Evolutionary conservation across 371 early-diverging fungal genomes (phyloP).

Genomic region (Lichtheimia corymbifera): DNA sequence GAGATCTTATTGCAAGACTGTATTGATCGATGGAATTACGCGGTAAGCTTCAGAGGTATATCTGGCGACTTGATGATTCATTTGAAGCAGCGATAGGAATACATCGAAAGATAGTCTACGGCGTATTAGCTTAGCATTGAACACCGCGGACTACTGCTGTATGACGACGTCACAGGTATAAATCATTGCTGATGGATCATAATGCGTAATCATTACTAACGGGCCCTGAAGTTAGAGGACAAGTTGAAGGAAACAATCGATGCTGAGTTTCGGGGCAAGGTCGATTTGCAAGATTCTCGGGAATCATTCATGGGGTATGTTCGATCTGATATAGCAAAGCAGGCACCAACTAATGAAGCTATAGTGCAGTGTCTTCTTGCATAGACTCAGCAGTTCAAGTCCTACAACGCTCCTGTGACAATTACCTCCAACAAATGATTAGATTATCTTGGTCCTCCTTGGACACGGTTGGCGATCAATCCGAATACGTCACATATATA

Average conservation of each 20-base stretch:
- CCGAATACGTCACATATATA: slow-evolving; percentile 77
- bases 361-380: slow-evolving; percentile 53
- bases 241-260: slow-evolving; percentile 54
- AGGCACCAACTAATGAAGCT: slow-evolving; percentile 1
- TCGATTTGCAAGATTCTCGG: slow-evolving; percentile 70
- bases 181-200: background rate
- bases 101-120: slow-evolving; percentile 56
- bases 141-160: slow-evolving; percentile 93
- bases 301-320: slow-evolving; percentile 74
- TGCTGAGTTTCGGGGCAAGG: slow-evolving; percentile 80
- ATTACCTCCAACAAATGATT: slow-evolving; percentile 70
- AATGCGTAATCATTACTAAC: slow-evolving; percentile 17
- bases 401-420: slow-evolving; percentile 65
- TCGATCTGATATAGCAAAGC: background rate
- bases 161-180: slow-evolving; percentile 80
- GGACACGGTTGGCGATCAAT: slow-evolving; percentile 91
- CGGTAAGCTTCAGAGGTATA: slow-evolving; percentile 31
- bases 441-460: slow-evolving; percentile 78
- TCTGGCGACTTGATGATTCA: slow-evolving; percentile 12
- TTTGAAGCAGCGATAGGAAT: no score
- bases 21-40: slow-evolving; percentile 70
- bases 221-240: slow-evolving; percentile 26
- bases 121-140: slow-evolving; percentile 76
- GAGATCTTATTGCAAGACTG: slow-evolving; percentile 66
- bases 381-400: slow-evolving; percentile 70